phyloP scores from a whole-genome alignment of 129 eudicot genomes.

The Ambrosia artemisiifolia region DNA sequence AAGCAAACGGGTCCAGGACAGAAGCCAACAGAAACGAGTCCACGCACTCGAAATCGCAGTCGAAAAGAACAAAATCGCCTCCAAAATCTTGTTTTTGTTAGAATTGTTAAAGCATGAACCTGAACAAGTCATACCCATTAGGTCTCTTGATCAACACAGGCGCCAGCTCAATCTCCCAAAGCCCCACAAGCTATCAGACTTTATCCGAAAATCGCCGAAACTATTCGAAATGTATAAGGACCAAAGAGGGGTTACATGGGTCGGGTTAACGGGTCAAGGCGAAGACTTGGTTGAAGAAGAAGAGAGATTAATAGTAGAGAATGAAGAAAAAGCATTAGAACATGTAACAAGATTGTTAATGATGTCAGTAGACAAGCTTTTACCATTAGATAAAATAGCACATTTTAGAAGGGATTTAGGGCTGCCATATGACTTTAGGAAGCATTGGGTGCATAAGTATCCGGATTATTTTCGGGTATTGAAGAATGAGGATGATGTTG shows the following conservation, averaged over 20 bases:
- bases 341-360: conserved; percentile 71
- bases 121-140: conserved; percentile 56
- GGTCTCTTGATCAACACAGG: conserved; percentile 63
- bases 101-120: conserved; percentile 66
- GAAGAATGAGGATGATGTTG: conserved; percentile 60
- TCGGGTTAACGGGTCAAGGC: conserved; percentile 62
- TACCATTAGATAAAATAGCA: conserved; percentile 46
- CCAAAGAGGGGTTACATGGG: conserved; percentile 64
- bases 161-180: conserved; percentile 75
- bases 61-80: conserved; percentile 68
- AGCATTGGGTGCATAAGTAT: conserved; percentile 53
- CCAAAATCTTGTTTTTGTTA: conserved; percentile 59
- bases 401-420: conserved; percentile 95
- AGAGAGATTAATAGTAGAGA: conserved; percentile 45
- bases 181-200: conserved; percentile 77
- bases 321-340: conserved; percentile 59
- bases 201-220: conserved; percentile 73
- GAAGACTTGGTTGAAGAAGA: conserved; percentile 77
- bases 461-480: conserved; percentile 46
- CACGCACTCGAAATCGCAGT: conserved; percentile 74
- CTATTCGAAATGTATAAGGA: conserved; percentile 79
- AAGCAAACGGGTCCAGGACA: conserved; percentile 80
- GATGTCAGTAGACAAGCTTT: conserved; percentile 74
- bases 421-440: conserved; percentile 73
- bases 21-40: conserved; percentile 80